Evolutionary conservation across 768 basidiomycete genomes (phyloP), one percentile per base, ranked within the genome.

Genomic region (Pisolithus marmoratus): DNA sequence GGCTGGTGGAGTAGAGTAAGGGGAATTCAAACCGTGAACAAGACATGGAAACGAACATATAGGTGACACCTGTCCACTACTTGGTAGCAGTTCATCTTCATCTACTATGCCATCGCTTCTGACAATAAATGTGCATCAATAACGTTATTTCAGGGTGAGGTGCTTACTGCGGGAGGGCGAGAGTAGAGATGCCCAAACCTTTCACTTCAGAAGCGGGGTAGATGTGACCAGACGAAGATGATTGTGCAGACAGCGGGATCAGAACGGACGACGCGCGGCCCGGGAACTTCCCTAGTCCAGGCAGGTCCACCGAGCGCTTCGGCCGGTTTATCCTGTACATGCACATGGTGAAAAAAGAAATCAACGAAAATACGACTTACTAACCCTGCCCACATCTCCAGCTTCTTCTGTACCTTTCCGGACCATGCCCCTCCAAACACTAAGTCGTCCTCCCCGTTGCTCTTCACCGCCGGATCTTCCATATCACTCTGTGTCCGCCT

Each of bases 51-150:
- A 61, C 78, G 60, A 64, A 84, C 87, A 82, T 54, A 79, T 70
- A 6, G 87, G 86, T 23, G 87, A 91, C 1, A 76, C 80, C 60
- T 88, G 88, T 1, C 86, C 87, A 60, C 87, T 90, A 63, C 88
- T 90, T 46, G 85, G 66, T 11, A 29, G 8, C n/a, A 84, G 68
- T 14, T 85, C 83, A 14, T 85, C 85, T 19, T 81, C 79, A 11
- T 87, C 85, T 8, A 63, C 66, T 52, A 5, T 26, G 3, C 26
- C 17, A n/a, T 60, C 59, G 48, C 59, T 60, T 38, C 68, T 63
- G 40, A 52, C 51, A 47, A 66, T 65, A 44, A 41, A 24, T 29
- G 22, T 46, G 54, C 22, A 54, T 44, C 19, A 14, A 40, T 12
- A 27, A 46, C 5, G 14, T 48, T 8, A 14, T 42, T 29, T 43